Conservation (phyloP, 305 asterid genomes). For the Fraxinus greggii region DNA sequence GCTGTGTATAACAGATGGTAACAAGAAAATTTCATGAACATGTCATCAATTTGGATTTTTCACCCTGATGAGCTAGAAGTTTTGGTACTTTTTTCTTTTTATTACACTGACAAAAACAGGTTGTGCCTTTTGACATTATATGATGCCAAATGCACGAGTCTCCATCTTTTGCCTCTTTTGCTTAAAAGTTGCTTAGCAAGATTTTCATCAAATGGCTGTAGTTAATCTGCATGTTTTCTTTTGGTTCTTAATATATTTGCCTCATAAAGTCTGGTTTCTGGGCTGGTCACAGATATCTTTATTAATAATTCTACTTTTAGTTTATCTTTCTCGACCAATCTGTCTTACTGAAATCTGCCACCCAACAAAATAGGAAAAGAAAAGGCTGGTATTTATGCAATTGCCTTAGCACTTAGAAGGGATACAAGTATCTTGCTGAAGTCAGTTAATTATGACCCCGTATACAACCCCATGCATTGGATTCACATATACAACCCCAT, state of each 20-base stretch:
- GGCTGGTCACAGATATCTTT: not conserved
- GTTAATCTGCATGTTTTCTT: not conserved
- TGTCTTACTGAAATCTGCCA: not conserved
- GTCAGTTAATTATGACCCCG: not conserved
- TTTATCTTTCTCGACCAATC: not conserved
- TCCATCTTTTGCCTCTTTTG: not conserved
- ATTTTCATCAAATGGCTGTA: not conserved
- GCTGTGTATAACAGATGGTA: constrained; percentile 1
- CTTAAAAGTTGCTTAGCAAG: not conserved
- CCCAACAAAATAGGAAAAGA: not conserved
- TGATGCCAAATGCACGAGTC: not conserved
- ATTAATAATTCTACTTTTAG: not conserved
- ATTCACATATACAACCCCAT: constrained; percentile 18
- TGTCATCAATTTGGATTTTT: not conserved
- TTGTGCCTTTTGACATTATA: not conserved
- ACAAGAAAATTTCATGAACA: not conserved
- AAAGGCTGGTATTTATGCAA: not conserved
- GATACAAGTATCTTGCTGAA: not conserved
- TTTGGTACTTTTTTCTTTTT: not conserved
- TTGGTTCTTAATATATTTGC: not conserved
- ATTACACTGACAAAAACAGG: not conserved
- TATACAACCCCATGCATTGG: not conserved
- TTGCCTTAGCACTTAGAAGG: not conserved
- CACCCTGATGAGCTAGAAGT: not conserved
- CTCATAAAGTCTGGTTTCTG: not conserved